Base-by-base conservation (phyloP, 805 yeast species). In the Starmera caribaea region DNA sequence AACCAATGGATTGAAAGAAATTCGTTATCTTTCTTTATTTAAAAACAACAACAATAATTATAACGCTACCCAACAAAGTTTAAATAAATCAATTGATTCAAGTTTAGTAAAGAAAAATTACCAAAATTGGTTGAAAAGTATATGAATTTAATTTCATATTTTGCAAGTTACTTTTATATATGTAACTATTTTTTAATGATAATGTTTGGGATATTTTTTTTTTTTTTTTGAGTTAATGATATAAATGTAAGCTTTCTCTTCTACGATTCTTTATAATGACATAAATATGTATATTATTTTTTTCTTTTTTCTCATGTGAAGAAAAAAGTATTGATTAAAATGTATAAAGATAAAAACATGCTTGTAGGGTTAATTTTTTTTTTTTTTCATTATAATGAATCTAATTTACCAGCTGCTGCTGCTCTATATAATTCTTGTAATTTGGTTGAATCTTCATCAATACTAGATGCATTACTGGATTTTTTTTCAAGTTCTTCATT, bases 371-470 rank as follows among this genome's bases (percentile, higher is more conserved):
- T 8, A 12, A 16, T 8, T 9, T 17, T 11, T n/a, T 16, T 12
- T 8, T 10, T 21, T 21, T 21, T 41, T 38, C 47, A 34, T 41
- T 43, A 16, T 44, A 50, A 39, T 11, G 51, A 48, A 37, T 51
- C 55, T 34, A 53, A 35, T 41, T 47, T 51, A 17, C 53, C 54
- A 36, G 46, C 50, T 30, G 45, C 49, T 24, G 56, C 55, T 35
- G 57, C 53, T 38, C 50, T 46, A 43, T 51, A 51, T 51, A 54
- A 45, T 36, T 54, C 54, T 34, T 49, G 49, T 33, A 50, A 35
- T 32, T 52, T 52, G 1, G 51, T 41, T 13, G 32, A 39, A 30
- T 41, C 44, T 16, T 15, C 13, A 14, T 26, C 35, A 21, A 21
- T 21, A 21, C 26, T 21, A 7, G 26, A 21, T 27, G 21, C 38